Conservation (phyloP, 1,139 yeast species). For the Lodderomyces margitis region DNA sequence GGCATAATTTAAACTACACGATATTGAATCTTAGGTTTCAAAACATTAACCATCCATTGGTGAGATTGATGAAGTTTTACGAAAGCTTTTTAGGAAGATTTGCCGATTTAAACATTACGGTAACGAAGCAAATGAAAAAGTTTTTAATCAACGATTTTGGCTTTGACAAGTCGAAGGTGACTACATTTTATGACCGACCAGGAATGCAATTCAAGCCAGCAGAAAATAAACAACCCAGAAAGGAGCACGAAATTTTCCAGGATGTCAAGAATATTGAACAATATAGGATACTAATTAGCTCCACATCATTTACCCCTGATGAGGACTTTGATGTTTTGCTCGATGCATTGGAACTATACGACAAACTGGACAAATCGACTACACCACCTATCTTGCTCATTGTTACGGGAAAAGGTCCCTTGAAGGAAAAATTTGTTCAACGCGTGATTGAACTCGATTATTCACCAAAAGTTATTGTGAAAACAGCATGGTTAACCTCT, state of each 20-base stretch:
- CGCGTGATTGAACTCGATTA: constrained; percentile 44
- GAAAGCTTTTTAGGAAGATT: constrained; percentile 59
- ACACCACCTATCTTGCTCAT: constrained; percentile 59
- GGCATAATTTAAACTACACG: constrained; percentile 94
- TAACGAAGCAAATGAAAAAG: constrained; percentile 69
- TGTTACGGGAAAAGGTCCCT: constrained; percentile 95
- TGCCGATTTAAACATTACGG: constrained; percentile 69
- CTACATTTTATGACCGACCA: constrained; percentile 72
- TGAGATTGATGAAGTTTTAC: constrained; percentile 53
- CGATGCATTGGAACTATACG: constrained; percentile 65
- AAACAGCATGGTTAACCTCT: constrained; percentile 71
- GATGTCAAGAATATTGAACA: constrained; percentile 24
- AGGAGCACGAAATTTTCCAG: constrained; percentile 33
- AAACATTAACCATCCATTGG: constrained; percentile 59
- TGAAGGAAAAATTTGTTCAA: constrained; percentile 50
- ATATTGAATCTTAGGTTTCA: constrained; percentile 68
- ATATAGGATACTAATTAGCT: constrained; percentile 70
- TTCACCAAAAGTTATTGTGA: constrained; percentile 49
- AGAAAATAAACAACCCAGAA: constrained; percentile 5
- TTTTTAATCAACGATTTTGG: constrained; percentile 58
- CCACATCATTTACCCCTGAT: constrained; percentile 95
- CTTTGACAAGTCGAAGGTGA: constrained; percentile 31
- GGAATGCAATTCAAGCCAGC: constrained; percentile 53
- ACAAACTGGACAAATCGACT: constrained; percentile 23
- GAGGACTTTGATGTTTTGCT: constrained; percentile 77